Percentiles rank a stretch among this genome's conserved stretches.
Evolutionary conservation across 2,329 filamentous ascomycete species (phyloP).

Genomic region (Leptographium lundbergii): DNA sequence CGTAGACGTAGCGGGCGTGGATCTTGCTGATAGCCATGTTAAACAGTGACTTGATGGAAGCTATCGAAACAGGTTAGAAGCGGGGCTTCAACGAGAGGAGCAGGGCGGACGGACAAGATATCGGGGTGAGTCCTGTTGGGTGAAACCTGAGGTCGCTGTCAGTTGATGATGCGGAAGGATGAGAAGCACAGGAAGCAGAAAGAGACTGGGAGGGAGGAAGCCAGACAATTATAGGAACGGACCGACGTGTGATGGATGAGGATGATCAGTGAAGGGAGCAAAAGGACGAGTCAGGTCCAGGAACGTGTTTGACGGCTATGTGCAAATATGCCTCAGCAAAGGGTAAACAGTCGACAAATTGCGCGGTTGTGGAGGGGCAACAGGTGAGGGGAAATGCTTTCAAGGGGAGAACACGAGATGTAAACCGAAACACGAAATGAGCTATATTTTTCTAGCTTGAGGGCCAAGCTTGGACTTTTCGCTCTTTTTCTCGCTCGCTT

Average conservation of each 20-base stretch:
- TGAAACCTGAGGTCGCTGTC: not conserved
- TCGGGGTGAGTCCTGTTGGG: constrained; percentile 2
- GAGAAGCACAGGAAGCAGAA: not conserved
- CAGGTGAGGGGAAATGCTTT: not conserved
- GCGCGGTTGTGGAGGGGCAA: constrained; percentile 10
- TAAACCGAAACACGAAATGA: not conserved
- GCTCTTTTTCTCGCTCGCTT: not conserved
- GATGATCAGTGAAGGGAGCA: not conserved
- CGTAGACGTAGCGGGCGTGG: constrained; percentile 91
- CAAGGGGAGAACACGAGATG: not conserved
- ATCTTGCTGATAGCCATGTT: constrained; percentile 87
- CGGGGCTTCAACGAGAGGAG: not conserved
- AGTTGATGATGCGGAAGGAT: constrained; percentile 1
- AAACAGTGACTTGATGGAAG: constrained; percentile 5
- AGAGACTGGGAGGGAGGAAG: not conserved
- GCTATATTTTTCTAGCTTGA: not conserved
- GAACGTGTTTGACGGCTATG: not conserved
- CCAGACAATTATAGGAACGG: not conserved
- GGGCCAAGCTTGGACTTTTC: not conserved
- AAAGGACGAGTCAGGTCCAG: not conserved
- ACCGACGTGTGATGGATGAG: not conserved
- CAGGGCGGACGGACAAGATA: not conserved
- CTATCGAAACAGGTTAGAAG: not conserved
- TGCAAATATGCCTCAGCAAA: constrained; percentile 10
- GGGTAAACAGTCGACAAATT: constrained; percentile 4